These are phyloP conservation scores for Pyrrhoderma noxium DNA, from an alignment of 1,284 basidiomycete species.

Conservation along the genomic window DNA sequence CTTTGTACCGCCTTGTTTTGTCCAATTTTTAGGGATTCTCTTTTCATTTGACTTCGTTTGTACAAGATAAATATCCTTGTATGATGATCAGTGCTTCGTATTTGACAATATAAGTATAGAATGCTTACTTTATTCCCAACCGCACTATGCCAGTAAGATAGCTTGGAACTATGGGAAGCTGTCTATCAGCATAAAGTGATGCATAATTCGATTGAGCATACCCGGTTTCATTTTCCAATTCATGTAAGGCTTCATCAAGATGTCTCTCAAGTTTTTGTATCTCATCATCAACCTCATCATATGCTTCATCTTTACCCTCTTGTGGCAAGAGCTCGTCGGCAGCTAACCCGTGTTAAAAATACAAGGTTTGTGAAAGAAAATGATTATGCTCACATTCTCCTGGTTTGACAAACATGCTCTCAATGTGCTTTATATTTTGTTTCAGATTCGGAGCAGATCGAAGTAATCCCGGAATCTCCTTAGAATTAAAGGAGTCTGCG, in stretches of 20 bases:
- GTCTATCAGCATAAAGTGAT: conserved; percentile 6
- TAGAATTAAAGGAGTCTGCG: conserved; percentile 69
- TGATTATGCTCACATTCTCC: conserved; percentile 49
- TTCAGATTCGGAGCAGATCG: conserved; percentile 75
- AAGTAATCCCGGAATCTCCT: conserved; percentile 67
- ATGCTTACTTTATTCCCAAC: conserved; percentile 64
- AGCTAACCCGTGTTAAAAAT: conserved; percentile 31
- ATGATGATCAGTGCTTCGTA: no score
- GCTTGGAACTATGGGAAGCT: conserved; percentile 34
- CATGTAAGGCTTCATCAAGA: conserved; percentile 60
- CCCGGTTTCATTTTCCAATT: conserved; percentile 54
- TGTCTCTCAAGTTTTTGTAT: conserved; percentile 62
- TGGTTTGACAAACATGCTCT: conserved; percentile 60
- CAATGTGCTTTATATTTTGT: conserved; percentile 63
- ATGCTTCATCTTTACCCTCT: conserved; percentile 77
- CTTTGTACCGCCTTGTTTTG: conserved; percentile 77
- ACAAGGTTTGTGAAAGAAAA: conserved; percentile 16
- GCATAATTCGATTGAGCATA: conserved; percentile 26
- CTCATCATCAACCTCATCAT: conserved; percentile 69
- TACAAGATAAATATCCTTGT: conserved; percentile 81
- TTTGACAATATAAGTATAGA: no score
- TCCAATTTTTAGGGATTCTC: conserved; percentile 78
- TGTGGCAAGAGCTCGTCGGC: conserved; percentile 66
- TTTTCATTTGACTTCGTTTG: conserved; percentile 56
- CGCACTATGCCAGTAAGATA: conserved; percentile 80